Evolutionary conservation across 208 protist genomes (phyloP).

Genomic region (Trypanosoma congolense): DNA sequence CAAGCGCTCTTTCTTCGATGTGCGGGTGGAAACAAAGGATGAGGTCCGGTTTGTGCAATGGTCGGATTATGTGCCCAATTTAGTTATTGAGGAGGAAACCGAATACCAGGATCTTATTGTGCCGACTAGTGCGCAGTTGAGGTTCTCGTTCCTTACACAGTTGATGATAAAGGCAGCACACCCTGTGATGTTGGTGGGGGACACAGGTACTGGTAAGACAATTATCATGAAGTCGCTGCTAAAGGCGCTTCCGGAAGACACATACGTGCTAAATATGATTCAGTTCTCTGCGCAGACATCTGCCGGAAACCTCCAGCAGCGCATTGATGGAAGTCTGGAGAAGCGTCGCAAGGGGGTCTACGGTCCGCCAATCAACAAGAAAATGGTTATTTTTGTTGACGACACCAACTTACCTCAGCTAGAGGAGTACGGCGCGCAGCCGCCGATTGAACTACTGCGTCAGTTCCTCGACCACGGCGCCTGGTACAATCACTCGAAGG

Average conservation of each 20-base stretch:
- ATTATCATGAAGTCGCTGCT: slow-evolving; percentile 92
- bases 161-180: slow-evolving; percentile 79
- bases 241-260: slow-evolving; percentile 71
- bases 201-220: slow-evolving; percentile 96
- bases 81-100: slow-evolving; percentile 69
- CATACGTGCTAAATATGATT: slow-evolving; percentile 86
- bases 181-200: slow-evolving; percentile 88
- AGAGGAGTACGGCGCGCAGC: slow-evolving; percentile 96
- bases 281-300: slow-evolving; percentile 95
- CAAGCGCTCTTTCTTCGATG: slow-evolving; percentile 82
- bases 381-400: slow-evolving; percentile 94
- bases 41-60: slow-evolving; percentile 80
- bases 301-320: slow-evolving; percentile 87
- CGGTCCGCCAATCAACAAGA: slow-evolving; percentile 93
- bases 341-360: slow-evolving; percentile 93
- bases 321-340: slow-evolving; percentile 93
- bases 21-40: slow-evolving; percentile 52
- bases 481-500: slow-evolving; percentile 94
- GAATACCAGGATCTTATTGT: slow-evolving; percentile 95
- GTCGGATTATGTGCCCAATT: slow-evolving; percentile 74
- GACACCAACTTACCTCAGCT: slow-evolving; percentile 94
- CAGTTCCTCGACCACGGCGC: slow-evolving; percentile 95
- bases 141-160: slow-evolving; percentile 88
- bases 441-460: slow-evolving; percentile 95
- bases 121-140: slow-evolving; percentile 90